phyloP scores from a whole-genome alignment of 306 rosid species.

The Vachellia pachyceras region DNA sequence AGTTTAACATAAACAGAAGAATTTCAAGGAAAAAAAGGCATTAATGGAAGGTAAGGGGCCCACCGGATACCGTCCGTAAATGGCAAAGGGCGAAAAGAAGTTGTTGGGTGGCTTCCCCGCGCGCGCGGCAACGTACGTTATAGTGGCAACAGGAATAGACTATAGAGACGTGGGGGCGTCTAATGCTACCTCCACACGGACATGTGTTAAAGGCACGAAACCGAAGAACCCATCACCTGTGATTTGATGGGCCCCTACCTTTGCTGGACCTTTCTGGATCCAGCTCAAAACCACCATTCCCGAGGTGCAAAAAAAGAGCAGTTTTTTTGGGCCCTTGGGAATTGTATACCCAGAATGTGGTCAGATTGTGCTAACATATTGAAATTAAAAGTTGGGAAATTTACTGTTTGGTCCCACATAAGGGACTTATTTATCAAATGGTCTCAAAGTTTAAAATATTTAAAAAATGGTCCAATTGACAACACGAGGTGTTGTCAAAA shows the following conservation, averaged over 20 bases:
- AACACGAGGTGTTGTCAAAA: too few species aligned
- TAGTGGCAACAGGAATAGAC: not conserved
- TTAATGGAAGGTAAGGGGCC: slow-evolving; percentile 21
- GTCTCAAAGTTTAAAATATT: too few species aligned
- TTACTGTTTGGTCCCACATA: too few species aligned
- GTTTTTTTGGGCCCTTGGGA: too few species aligned
- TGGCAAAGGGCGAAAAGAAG: slow-evolving; percentile 5
- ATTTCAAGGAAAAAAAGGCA: not conserved
- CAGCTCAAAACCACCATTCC: not conserved
- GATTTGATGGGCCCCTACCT: not conserved
- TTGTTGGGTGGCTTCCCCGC: not conserved
- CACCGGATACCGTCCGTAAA: slow-evolving; percentile 45
- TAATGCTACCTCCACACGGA: not conserved
- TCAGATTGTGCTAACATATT: too few species aligned
- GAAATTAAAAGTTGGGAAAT: too few species aligned
- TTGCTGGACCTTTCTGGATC: not conserved
- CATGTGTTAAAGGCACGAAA: not conserved
- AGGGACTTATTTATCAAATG: too few species aligned
- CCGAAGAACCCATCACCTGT: not conserved
- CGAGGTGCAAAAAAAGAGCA: too few species aligned
- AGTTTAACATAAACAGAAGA: not conserved
- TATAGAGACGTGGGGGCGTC: too few species aligned
- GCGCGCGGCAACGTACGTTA: not conserved
- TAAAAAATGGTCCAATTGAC: too few species aligned
- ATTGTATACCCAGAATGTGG: too few species aligned